Base-by-base conservation (phyloP, 2,329 filamentous ascomycete genomes). In the Aspergillus flavus region DNA sequence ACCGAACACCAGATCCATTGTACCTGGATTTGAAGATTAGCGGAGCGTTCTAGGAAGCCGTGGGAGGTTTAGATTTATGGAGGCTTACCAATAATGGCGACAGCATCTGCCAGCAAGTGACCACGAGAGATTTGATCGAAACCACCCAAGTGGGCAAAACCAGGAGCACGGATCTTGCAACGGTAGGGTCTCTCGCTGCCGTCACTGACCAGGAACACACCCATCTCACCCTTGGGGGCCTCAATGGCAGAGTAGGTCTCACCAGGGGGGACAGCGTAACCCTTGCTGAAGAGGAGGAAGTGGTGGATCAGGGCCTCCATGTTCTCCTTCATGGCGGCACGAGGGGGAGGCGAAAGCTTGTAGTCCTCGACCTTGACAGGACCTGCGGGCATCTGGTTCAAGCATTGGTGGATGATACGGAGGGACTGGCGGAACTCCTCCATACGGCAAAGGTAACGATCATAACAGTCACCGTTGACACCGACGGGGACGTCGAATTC, bases 181-280 rank as follows among this genome's bases (percentile, higher is more conserved):
- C 96, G 87, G 84, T 99, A 99, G 54, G 95, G 95, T 75, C 95
- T 86, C 86, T 99, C 95, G 77, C 89, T 95, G 68, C 95, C 95
- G 77, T 99, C 95, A 77, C 92, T 96, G 74, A 99, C 95, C 58
- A 99, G 83, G 78, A 91, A 99, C 52, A 99, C 95, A 78, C 91
- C 95, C 95, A 99, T 99, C 84, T 99, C 95, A 73, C 95, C 95
- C 90, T 99, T 99, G 65, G 95, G 95, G n/a, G 96, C 95, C 85
- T 99, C 95, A 69, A 99, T 99, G 66, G 91, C 94, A 54, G 91
- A 94, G 85, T 99, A 99, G 6, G 95, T 99, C 85, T 99, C 95
- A 67, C 95, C 96, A 9, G 96, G 95, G 50, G 95, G 95, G 4
- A 99, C 95, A 52, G 93, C 87, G 81, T 99, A 99, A 64, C 95